Evolutionary conservation across 2,329 filamentous ascomycete species (phyloP), one percentile per base, ranked within the genome.

Genomic region (Bertia moriformis): DNA sequence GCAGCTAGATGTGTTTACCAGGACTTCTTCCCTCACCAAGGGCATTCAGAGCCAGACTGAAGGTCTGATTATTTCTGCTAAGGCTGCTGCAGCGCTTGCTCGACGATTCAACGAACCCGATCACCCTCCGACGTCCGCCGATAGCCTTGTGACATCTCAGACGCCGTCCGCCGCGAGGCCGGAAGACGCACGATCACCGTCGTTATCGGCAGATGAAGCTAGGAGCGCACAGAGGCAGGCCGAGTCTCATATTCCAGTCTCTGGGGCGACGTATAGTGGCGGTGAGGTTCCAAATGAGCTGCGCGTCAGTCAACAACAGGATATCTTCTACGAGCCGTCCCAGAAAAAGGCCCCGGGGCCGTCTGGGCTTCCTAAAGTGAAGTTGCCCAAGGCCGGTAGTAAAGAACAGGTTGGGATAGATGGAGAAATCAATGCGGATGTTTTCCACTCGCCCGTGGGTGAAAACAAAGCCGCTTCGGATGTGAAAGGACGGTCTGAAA

Each of bases 1-100:
- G 10, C 32, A 35, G 32, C 32, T 35, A 10, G 32, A 35, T 18
- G 32, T 35, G 10, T 35, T 12, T 15, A 35, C 32, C 7, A 7
- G 32, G 15, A 35, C 32, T 17, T 35, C 32, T 10, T 35, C 32
- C 32, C 32, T 35, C 15, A 35, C 32, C 10, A 35, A 35, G 32
- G 32, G 32, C 7, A 18, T 35, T 35, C 10, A 35, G 15, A 17
- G 15, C 10, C 32, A 35, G 32, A 35, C 32, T 17, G 32, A 35
- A 7, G 32, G 32, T 10, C 15, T 35, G 32, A 35, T 35, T 14
- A 7, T 35, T 14, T 10, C 32, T 7, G 32, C 32, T 7, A 7
- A 18, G 17, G 32, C 32, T 17, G 32, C 32, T 14, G 32, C 32
- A 7, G 32, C 32, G 10, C 15, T 35, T 7, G 32, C 32, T 13